These are phyloP conservation scores for Scutellaria baicalensis DNA, from an alignment of 257 asterid genomes.

Conservation along the genomic window DNA sequence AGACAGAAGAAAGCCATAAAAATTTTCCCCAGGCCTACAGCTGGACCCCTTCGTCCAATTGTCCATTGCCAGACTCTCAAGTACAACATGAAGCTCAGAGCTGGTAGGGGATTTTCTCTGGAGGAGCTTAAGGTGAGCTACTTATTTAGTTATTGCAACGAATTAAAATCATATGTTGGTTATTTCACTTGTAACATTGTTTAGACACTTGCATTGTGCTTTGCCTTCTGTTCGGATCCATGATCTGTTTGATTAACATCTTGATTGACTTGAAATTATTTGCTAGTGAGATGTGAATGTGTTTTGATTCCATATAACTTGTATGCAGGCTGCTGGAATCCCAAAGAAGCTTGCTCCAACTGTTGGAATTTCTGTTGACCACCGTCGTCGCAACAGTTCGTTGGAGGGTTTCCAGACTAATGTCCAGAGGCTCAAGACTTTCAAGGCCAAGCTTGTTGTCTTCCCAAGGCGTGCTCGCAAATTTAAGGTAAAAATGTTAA, in stretches of 20 bases:
- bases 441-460: slow-evolving; percentile 74
- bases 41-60: slow-evolving; percentile 68
- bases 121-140: slow-evolving; percentile 63
- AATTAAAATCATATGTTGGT: not conserved
- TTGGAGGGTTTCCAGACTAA: slow-evolving; percentile 70
- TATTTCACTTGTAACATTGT: not conserved
- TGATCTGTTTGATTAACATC: not conserved
- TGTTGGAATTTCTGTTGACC: slow-evolving; percentile 53
- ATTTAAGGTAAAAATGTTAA: slow-evolving; percentile 32
- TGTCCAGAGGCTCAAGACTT: slow-evolving; percentile 57
- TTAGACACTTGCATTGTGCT: no score
- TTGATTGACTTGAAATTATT: not conserved
- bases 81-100: slow-evolving; percentile 73
- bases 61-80: slow-evolving; percentile 70
- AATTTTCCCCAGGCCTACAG: slow-evolving; percentile 68
- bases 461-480: slow-evolving; percentile 64
- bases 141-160: not conserved
- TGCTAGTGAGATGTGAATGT: not conserved
- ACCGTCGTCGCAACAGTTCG: slow-evolving; percentile 56
- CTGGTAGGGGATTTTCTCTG: slow-evolving; percentile 64
- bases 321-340: slow-evolving; percentile 50
- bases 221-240: no score
- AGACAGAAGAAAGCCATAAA: slow-evolving; percentile 69
- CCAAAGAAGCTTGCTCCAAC: slow-evolving; percentile 61
- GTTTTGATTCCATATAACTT: not conserved